Evolutionary conservation across 1,284 basidiomycete species (phyloP).

Genomic region (Boletellus dicymbophilus): DNA sequence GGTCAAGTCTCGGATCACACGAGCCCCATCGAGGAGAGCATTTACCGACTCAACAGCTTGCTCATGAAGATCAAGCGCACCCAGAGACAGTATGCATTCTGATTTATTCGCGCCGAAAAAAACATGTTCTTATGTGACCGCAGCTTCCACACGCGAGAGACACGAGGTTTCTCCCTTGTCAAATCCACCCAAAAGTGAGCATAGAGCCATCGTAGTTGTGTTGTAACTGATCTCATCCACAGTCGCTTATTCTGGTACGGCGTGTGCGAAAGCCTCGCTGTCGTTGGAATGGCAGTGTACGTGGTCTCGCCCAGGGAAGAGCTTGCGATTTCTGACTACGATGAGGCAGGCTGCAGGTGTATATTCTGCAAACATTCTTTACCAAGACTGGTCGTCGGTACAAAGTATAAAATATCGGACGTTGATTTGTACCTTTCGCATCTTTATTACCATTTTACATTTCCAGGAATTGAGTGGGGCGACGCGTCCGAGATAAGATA

Average conservation of each 20-base stretch:
- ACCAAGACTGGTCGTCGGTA: constrained; percentile 84
- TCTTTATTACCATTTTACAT: constrained; percentile 1
- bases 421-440: constrained; percentile 11
- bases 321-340: background rate
- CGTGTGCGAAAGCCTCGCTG: constrained; percentile 72
- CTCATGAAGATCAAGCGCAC: constrained; percentile 86
- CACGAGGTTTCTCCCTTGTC: constrained; percentile 78
- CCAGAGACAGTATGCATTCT: constrained; percentile 78
- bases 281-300: constrained; percentile 83
- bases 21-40: constrained; percentile 88
- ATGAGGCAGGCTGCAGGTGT: constrained; percentile 82
- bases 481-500: constrained; percentile 20
- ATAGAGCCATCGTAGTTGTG: constrained; percentile 2
- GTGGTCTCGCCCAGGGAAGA: constrained; percentile 30
- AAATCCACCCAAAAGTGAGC: constrained; percentile 76
- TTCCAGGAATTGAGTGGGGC: background rate
- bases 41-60: constrained; percentile 86
- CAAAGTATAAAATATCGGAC: constrained; percentile 59
- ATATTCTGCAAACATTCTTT: constrained; percentile 92
- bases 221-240: constrained; percentile 27
- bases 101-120: background rate
- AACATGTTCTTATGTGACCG: constrained; percentile 10
- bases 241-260: constrained; percentile 93
- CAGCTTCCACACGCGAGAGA: constrained; percentile 83
- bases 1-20: constrained; percentile 91